These are phyloP conservation scores for Ogataea hybrid DNA, from an alignment of 1,139 yeast species.

Conservation along the genomic window DNA sequence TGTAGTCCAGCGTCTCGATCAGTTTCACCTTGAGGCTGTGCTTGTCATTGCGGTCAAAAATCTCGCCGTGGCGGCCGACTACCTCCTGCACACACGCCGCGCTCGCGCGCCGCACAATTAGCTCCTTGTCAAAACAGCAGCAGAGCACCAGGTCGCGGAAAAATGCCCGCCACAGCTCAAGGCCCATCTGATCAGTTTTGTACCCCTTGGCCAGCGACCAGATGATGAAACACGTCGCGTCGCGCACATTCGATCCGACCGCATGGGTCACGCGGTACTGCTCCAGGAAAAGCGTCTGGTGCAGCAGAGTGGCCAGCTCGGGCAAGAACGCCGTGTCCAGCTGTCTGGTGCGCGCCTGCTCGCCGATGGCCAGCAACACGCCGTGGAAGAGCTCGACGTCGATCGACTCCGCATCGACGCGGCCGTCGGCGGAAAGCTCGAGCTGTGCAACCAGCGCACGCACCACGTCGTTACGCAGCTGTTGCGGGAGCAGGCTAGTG, in stretches of 20 bases:
- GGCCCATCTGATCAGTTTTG: constrained; percentile 27
- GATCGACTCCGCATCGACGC: constrained; percentile 24
- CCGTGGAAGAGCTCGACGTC: constrained; percentile 45
- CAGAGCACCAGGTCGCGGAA: constrained; percentile 50
- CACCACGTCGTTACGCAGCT: constrained; percentile 35
- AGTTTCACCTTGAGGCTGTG: constrained; percentile 46
- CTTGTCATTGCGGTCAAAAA: constrained; percentile 18
- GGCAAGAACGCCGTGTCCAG: constrained; percentile 29
- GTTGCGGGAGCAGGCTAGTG: constrained; percentile 30
- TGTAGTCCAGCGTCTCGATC: constrained; percentile 57
- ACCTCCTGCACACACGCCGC: constrained; percentile 87
- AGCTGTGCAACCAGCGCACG: constrained; percentile 32
- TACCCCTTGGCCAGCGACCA: constrained; percentile 56
- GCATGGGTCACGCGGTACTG: constrained; percentile 45
- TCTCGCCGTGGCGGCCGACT: constrained; percentile 66
- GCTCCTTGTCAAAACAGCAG: constrained; percentile 68
- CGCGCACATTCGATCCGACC: constrained; percentile 70
- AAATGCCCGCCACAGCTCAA: constrained; percentile 24
- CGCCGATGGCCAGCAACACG: constrained; percentile 42
- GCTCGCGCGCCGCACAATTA: constrained; percentile 75
- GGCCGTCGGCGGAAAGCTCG: constrained; percentile 21
- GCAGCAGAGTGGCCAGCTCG: constrained; percentile 28
- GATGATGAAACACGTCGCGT: constrained; percentile 75
- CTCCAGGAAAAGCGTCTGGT: constrained; percentile 42
- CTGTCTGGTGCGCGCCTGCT: constrained; percentile 28